A percentile compares a stretch with the other conserved stretches of the same genome.
Evolutionary conservation across 352 stramenopile genomes (phyloP).

Genomic region (Elongisporangium senticosum): DNA sequence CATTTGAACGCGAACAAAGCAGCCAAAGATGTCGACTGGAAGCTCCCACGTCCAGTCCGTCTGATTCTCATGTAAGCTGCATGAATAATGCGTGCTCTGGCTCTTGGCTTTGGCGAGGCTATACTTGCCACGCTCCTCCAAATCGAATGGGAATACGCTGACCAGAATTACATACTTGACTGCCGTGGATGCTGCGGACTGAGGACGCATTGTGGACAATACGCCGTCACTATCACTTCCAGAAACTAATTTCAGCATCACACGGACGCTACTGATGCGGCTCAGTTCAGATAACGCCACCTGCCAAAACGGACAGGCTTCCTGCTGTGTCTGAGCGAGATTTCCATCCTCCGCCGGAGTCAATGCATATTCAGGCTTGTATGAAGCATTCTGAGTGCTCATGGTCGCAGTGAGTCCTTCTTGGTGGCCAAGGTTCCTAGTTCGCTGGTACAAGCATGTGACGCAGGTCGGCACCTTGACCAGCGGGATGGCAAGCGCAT

Average conservation of each 20-base stretch:
- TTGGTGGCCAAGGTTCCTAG: constrained; percentile 42
- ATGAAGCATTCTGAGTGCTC: constrained; percentile 63
- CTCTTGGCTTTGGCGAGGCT: constrained; percentile 40
- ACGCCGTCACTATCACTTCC: constrained; percentile 1
- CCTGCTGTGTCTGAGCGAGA: constrained; percentile 63
- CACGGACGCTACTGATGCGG: constrained; percentile 35
- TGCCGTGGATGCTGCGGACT: constrained; percentile 7
- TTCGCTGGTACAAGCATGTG: constrained; percentile 51
- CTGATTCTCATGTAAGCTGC: constrained; percentile 22
- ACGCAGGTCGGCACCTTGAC: constrained; percentile 43
- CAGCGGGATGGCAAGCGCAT: constrained; percentile 25
- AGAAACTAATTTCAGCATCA: constrained; percentile 17
- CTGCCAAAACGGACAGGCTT: constrained; percentile 78
- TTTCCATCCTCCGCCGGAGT: constrained; percentile 4
- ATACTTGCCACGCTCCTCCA: constrained; percentile 57
- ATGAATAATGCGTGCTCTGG: constrained; percentile 43
- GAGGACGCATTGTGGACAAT: constrained; percentile 6
- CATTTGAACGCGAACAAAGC: constrained; percentile 58
- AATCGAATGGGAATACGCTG: constrained; percentile 52
- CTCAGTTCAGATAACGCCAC: constrained; percentile 25
- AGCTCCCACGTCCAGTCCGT: constrained; percentile 31
- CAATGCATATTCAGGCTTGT: constrained; percentile 40
- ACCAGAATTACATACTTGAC: constrained; percentile 46
- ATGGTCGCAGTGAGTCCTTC: constrained; percentile 26
- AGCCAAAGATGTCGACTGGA: constrained; percentile 49